Percentiles rank a stretch among this genome's conserved stretches.
phyloP scores from a whole-genome alignment of 495 filamentous ascomycete species.

The Hyaloscypha variabilis region DNA sequence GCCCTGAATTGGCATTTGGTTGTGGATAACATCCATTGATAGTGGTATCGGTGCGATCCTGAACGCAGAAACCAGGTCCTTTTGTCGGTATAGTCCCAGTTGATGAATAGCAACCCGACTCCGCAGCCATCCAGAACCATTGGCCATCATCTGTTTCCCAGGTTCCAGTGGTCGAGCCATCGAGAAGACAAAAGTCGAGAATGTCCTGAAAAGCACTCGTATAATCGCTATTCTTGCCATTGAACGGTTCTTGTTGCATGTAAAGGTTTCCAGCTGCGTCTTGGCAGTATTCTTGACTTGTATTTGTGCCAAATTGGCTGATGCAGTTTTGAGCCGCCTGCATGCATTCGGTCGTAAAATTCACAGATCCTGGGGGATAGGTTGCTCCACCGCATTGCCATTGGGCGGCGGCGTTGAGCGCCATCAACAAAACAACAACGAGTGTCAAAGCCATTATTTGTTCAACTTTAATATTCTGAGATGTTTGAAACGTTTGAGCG shows the following conservation, averaged over 20 bases:
- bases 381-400: constrained; percentile 18
- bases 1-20: constrained; percentile 1
- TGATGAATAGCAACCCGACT: constrained; percentile 10
- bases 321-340: constrained; percentile 19
- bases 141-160: constrained; percentile 22
- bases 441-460: not conserved
- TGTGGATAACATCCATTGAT: constrained; percentile 14
- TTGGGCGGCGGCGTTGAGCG: constrained; percentile 8
- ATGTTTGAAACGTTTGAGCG: no score
- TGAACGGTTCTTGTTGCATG: constrained; percentile 21
- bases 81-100: constrained; percentile 3
- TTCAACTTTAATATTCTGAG: no score
- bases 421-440: constrained; percentile 2
- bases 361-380: constrained; percentile 21
- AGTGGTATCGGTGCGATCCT: constrained; percentile 4
- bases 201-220: constrained; percentile 25
- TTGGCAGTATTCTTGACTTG: constrained; percentile 21
- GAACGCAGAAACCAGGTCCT: constrained; percentile 8
- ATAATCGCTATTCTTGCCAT: constrained; percentile 14
- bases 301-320: constrained; percentile 21
- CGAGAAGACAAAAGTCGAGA: constrained; percentile 24
- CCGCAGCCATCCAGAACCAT: constrained; percentile 28
- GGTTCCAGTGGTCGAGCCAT: constrained; percentile 20
- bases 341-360: constrained; percentile 25
- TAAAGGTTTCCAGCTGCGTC: constrained; percentile 19